Percentiles rank a stretch among this genome's conserved stretches.
Evolutionary conservation across 2,329 filamentous ascomycete species (phyloP).

Genomic region (Aspergillus pseudotamarii): DNA sequence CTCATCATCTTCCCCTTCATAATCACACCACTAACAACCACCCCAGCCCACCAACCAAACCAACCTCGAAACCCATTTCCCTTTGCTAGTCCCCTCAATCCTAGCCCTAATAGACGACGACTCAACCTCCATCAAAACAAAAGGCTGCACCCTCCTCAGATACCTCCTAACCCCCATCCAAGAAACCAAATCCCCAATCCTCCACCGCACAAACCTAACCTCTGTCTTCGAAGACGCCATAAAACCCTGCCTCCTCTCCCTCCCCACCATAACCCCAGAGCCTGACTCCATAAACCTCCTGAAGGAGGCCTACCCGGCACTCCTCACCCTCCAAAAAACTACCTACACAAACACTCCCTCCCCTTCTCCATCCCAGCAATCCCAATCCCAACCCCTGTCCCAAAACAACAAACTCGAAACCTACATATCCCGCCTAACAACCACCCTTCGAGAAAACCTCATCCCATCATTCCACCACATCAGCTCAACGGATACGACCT

Average conservation of each 20-base stretch:
- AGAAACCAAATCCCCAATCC: constrained; percentile 41
- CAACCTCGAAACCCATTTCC: constrained; percentile 46
- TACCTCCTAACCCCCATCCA: constrained; percentile 39
- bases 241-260: constrained; percentile 68
- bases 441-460: constrained; percentile 37
- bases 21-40: constrained; percentile 9
- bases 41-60: constrained; percentile 28
- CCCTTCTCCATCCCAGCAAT: background rate
- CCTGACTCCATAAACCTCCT: constrained; percentile 69
- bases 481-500: constrained; percentile 47
- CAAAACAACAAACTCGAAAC: constrained; percentile 28
- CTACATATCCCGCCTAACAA: constrained; percentile 29
- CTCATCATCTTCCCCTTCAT: constrained; percentile 2
- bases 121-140: constrained; percentile 38
- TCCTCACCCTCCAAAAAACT: constrained; percentile 61
- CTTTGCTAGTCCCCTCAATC: constrained; percentile 47
- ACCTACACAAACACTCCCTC: constrained; percentile 37
- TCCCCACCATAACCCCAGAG: constrained; percentile 77
- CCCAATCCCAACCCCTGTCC: constrained; percentile 11
- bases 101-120: constrained; percentile 49
- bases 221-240: constrained; percentile 51
- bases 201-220: constrained; percentile 46
- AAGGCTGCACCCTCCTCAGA: constrained; percentile 41
- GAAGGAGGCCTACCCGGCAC: constrained; percentile 64
- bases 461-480: constrained; percentile 48